Conservation (phyloP, 257 asterid genomes). For the Solanum microdontum region DNA sequence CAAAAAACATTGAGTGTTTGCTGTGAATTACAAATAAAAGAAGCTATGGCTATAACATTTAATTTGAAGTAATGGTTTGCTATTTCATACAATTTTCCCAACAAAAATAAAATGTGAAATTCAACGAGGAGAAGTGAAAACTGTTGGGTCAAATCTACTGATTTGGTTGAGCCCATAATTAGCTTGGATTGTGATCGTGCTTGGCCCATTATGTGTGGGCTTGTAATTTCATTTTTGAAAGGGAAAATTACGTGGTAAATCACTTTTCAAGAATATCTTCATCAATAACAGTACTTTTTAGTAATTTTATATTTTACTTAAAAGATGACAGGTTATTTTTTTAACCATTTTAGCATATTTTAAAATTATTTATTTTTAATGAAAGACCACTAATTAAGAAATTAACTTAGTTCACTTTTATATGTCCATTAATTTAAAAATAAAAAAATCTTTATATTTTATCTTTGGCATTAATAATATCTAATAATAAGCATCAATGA, state of each 20-base stretch:
- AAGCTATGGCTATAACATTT: too few species aligned
- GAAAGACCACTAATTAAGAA: neutral
- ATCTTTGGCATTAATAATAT: neutral
- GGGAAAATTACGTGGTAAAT: neutral
- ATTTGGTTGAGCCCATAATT: neutral
- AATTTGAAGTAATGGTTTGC: too few species aligned
- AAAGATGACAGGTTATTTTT: neutral
- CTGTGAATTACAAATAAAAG: too few species aligned
- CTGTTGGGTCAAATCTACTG: neutral
- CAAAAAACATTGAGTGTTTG: too few species aligned
- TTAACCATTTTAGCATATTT: neutral
- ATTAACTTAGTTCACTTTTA: neutral
- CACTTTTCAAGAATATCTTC: neutral
- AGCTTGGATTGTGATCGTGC: neutral
- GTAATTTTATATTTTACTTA: neutral
- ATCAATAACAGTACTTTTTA: neutral
- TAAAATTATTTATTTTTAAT: too few species aligned
- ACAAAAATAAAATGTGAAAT: too few species aligned
- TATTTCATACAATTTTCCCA: too few species aligned
- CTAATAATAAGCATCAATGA: too few species aligned
- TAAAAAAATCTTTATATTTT: too few species aligned
- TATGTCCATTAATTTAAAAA: too few species aligned
- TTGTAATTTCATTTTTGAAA: neutral
- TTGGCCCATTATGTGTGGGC: neutral
- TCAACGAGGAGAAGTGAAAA: neutral